phyloP scores from a whole-genome alignment of 1,284 basidiomycete genomes.

The Malassezia vespertilionis region DNA sequence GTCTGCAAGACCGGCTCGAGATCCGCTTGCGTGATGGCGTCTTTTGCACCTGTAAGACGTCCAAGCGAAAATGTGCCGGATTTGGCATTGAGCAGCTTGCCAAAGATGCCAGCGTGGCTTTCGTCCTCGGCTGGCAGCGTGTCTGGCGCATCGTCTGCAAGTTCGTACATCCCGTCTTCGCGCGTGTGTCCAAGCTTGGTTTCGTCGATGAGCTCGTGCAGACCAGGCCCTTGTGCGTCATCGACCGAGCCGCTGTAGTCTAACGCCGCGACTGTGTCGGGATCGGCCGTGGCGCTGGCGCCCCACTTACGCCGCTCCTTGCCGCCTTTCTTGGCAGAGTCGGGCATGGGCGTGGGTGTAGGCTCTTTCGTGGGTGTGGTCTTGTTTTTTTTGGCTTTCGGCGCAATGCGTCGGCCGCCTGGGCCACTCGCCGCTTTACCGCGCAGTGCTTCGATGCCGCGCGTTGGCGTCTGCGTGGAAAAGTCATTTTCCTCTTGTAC shows the following conservation, averaged over 20 bases:
- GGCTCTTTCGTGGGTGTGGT: constrained; percentile 46
- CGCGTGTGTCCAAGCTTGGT: constrained; percentile 68
- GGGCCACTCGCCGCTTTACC: constrained; percentile 53
- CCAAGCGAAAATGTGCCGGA: constrained; percentile 24
- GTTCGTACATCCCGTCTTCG: constrained; percentile 78
- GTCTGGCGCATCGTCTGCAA: constrained; percentile 63
- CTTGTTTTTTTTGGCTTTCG: constrained; percentile 50
- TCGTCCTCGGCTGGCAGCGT: constrained; percentile 53
- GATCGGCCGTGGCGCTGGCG: constrained; percentile 52
- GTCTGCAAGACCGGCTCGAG: constrained; percentile 75
- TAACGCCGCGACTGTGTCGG: constrained; percentile 70
- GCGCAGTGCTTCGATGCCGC: constrained; percentile 33
- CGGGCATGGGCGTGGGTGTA: constrained; percentile 49
- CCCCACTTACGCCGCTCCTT: constrained; percentile 89
- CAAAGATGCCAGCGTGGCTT: constrained; percentile 49
- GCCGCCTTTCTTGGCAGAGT: constrained; percentile 50
- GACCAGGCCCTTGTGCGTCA: too few relatives aligned
- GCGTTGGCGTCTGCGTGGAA: background rate
- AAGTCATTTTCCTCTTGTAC: background rate
- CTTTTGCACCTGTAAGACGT: constrained; percentile 60
- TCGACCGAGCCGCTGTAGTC: constrained; percentile 59
- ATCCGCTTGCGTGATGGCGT: constrained; percentile 66
- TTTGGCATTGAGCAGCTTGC: constrained; percentile 53
- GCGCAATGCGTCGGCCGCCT: constrained; percentile 52
- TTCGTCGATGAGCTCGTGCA: constrained; percentile 52